Percentiles rank a stretch among this genome's conserved stretches.
Conservation (phyloP, 2,329 filamentous ascomycete species). For the Ampelomyces quisqualis region DNA sequence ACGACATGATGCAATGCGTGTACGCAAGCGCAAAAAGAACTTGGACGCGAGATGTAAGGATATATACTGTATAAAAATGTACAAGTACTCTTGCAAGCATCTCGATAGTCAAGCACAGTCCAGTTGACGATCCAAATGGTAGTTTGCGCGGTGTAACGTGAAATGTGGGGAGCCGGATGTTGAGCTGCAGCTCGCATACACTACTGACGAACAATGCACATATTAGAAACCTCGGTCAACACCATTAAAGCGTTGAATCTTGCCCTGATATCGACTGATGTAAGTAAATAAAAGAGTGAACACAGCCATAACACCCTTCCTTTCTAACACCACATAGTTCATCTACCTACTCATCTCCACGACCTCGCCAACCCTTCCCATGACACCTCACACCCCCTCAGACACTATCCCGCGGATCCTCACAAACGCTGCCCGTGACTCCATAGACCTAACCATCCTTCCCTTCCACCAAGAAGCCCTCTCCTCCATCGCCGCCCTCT, state of each 20-base stretch:
- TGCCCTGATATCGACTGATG: neutral
- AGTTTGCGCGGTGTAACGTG: neutral
- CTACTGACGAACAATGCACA: neutral
- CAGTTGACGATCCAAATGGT: neutral
- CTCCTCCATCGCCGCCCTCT: conserved; percentile 27
- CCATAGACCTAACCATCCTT: conserved; percentile 33
- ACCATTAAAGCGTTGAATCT: no score
- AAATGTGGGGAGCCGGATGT: conserved; percentile 3
- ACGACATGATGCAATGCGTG: neutral
- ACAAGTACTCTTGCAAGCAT: no score
- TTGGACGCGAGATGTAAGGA: no score
- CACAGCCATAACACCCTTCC: neutral
- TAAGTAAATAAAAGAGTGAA: neutral
- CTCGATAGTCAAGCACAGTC: no score
- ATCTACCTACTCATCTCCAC: neutral
- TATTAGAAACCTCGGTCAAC: neutral
- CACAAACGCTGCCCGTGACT: conserved; percentile 12
- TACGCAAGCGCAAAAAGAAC: no score
- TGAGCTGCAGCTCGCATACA: conserved; percentile 1
- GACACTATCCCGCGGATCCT: neutral
- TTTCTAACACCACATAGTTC: neutral
- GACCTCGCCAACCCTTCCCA: neutral
- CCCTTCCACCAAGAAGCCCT: conserved; percentile 36
- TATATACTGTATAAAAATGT: no score
- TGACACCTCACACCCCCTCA: neutral